A percentile compares a stretch with the other conserved stretches of the same genome.
These are phyloP conservation scores for Leptographium wingfieldii DNA, from an alignment of 2,329 filamentous ascomycete species.

Conservation along the genomic window DNA sequence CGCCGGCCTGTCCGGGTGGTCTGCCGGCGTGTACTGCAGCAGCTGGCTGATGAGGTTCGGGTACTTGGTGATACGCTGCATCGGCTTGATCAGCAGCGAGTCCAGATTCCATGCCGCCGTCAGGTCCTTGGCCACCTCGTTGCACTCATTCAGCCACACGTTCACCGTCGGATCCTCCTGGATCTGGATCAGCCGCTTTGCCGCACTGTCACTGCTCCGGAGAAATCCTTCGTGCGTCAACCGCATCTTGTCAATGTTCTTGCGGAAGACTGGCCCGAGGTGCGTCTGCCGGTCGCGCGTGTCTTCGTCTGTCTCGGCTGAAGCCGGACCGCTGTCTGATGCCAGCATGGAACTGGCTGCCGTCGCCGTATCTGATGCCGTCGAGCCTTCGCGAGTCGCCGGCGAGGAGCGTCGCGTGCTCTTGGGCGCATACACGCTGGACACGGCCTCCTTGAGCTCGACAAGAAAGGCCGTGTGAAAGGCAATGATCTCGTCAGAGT, in stretches of 20 bases:
- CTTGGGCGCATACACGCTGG: conserved; percentile 63
- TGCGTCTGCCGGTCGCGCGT: conserved; percentile 38
- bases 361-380: conserved; percentile 17
- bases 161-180: conserved; percentile 51
- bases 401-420: conserved; percentile 11
- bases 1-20: conserved; percentile 68
- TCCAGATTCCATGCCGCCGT: conserved; percentile 92
- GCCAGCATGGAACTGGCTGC: conserved; percentile 8
- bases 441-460: conserved; percentile 66
- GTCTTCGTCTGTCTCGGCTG: conserved; percentile 29
- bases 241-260: conserved; percentile 49
- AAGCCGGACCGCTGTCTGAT: conserved; percentile 15
- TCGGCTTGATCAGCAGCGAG: conserved; percentile 92
- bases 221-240: conserved; percentile 48
- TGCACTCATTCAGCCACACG: conserved; percentile 90
- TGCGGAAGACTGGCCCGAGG: conserved; percentile 40
- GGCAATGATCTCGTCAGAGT: conserved; percentile 77
- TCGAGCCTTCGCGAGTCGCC: conserved; percentile 18
- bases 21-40: conserved; percentile 62
- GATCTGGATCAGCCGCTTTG: conserved; percentile 48
- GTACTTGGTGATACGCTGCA: conserved; percentile 90
- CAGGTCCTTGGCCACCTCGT: conserved; percentile 80
- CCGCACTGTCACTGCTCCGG: conserved; percentile 49
- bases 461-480: conserved; percentile 74
- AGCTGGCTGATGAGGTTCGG: conserved; percentile 74